Conservation (phyloP, 306 rosid species). For the Rubus parviflorus region DNA sequence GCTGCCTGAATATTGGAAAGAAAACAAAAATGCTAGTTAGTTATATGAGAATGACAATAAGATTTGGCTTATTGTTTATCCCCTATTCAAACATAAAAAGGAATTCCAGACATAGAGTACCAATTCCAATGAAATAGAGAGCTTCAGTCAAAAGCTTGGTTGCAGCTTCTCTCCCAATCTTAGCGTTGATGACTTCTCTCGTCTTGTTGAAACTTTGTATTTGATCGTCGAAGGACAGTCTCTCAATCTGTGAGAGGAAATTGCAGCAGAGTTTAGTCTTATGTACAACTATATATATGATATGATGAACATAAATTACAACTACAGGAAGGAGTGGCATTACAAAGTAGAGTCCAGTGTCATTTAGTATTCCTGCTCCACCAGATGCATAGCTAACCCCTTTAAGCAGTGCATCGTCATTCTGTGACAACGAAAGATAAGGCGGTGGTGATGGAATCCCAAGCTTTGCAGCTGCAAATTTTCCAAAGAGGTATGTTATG, state of each 20-base stretch:
- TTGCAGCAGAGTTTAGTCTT: neutral
- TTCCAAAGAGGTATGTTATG: neutral
- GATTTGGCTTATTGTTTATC: neutral
- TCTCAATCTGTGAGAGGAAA: conserved; percentile 54
- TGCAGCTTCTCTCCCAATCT: conserved; percentile 52
- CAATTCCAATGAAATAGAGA: conserved; percentile 72
- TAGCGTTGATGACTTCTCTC: conserved; percentile 43
- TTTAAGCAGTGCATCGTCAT: conserved; percentile 54
- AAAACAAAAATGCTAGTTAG: neutral
- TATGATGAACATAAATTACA: neutral
- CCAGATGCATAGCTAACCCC: conserved; percentile 90
- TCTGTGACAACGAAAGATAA: conserved; percentile 57
- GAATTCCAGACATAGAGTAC: conserved; percentile 27
- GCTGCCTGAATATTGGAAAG: conserved; percentile 50
- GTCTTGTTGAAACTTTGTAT: conserved; percentile 52
- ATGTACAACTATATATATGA: neutral
- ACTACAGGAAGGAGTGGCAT: conserved; percentile 14
- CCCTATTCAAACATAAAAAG: neutral
- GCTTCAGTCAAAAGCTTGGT: conserved; percentile 62
- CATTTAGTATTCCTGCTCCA: conserved; percentile 90
- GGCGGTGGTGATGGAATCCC: conserved; percentile 77
- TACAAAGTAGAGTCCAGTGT: conserved; percentile 85
- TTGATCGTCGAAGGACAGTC: conserved; percentile 77
- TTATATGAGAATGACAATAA: no score
- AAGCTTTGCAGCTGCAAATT: conserved; percentile 64